phyloP scores from a whole-genome alignment of 768 basidiomycete species.

The Lentinula detonsa region DNA sequence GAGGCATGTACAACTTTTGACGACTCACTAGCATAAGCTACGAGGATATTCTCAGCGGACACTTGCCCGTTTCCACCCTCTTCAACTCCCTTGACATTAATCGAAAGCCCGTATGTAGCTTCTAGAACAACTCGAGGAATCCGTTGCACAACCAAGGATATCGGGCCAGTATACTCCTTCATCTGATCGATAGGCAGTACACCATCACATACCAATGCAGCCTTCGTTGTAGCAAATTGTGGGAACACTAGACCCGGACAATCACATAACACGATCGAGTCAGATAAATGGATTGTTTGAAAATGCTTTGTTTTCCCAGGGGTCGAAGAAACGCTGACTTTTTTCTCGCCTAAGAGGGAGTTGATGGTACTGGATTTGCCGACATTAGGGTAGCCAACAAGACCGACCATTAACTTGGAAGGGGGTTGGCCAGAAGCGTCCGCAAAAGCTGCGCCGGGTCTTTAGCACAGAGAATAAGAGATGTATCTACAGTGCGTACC shows the following conservation, averaged over 20 bases:
- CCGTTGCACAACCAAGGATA: conserved; percentile 67
- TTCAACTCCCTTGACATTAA: conserved; percentile 57
- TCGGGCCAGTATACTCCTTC: conserved; percentile 86
- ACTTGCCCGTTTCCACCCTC: conserved; percentile 81
- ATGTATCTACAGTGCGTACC: conserved; percentile 33
- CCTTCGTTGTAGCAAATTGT: conserved; percentile 95
- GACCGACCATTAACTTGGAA: conserved; percentile 69
- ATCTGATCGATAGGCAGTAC: conserved; percentile 97
- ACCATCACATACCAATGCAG: conserved; percentile 93
- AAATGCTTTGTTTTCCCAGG: conserved; percentile 99
- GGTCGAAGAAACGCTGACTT: conserved; percentile 96
- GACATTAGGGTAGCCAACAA: conserved; percentile 98
- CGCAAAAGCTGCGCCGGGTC: conserved; percentile 46
- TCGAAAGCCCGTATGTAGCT: conserved; percentile 79
- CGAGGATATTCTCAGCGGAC: conserved; percentile 74
- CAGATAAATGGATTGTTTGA: conserved; percentile 94
- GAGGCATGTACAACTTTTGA: conserved; percentile 1
- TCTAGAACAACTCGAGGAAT: conserved; percentile 84
- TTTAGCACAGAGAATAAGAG: not conserved
- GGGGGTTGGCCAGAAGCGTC: conserved; percentile 52
- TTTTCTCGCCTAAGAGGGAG: conserved; percentile 91
- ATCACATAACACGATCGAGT: conserved; percentile 84
- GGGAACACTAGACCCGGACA: conserved; percentile 98
- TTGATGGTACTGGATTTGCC: conserved; percentile 99
- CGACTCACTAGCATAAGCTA: conserved; percentile 87